A percentile compares a stretch with the other conserved stretches of the same genome.
These are phyloP conservation scores for Candida sithepensis DNA, from an alignment of 805 yeast species.

Conservation along the genomic window DNA sequence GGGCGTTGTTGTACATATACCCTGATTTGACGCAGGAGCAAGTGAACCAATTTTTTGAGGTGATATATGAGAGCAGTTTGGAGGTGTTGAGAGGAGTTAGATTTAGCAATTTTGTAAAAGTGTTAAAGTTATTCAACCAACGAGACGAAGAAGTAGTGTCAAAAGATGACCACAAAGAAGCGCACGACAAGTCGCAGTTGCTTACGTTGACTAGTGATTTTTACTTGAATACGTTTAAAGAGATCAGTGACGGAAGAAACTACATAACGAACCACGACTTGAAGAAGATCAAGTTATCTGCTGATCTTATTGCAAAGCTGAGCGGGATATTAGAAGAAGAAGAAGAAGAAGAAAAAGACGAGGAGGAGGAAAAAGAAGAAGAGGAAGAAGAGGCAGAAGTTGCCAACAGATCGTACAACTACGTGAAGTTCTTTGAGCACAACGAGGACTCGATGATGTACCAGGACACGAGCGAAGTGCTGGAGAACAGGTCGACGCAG, in stretches of 20 bases:
- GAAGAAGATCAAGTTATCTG: slow-evolving; percentile 28
- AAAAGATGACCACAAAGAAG: slow-evolving; percentile 22
- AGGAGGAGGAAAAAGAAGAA: neutral
- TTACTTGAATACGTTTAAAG: slow-evolving; percentile 35
- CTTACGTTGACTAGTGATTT: slow-evolving; percentile 38
- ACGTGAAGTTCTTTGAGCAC: slow-evolving; percentile 11
- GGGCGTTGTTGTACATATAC: slow-evolving; percentile 40
- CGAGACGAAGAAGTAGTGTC: slow-evolving; percentile 13
- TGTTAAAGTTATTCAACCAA: slow-evolving; percentile 18
- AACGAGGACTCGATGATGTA: slow-evolving; percentile 8
- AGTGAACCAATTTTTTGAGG: slow-evolving; percentile 36
- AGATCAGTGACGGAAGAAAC: slow-evolving; percentile 37
- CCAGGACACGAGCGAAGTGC: neutral
- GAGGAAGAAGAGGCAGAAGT: neutral
- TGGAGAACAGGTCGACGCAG: neutral
- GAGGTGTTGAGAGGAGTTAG: slow-evolving; percentile 26
- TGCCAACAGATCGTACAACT: slow-evolving; percentile 5
- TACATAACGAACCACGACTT: slow-evolving; percentile 38
- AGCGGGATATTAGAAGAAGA: slow-evolving; percentile 11
- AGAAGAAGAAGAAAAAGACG: neutral
- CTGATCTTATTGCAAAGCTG: slow-evolving; percentile 10
- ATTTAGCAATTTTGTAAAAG: slow-evolving; percentile 22
- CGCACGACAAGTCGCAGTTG: slow-evolving; percentile 30
- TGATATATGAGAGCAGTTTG: slow-evolving; percentile 19
- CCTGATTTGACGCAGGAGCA: slow-evolving; percentile 34